These are phyloP conservation scores for Daldinia loculata DNA, from an alignment of 495 filamentous ascomycete species.

Conservation along the genomic window DNA sequence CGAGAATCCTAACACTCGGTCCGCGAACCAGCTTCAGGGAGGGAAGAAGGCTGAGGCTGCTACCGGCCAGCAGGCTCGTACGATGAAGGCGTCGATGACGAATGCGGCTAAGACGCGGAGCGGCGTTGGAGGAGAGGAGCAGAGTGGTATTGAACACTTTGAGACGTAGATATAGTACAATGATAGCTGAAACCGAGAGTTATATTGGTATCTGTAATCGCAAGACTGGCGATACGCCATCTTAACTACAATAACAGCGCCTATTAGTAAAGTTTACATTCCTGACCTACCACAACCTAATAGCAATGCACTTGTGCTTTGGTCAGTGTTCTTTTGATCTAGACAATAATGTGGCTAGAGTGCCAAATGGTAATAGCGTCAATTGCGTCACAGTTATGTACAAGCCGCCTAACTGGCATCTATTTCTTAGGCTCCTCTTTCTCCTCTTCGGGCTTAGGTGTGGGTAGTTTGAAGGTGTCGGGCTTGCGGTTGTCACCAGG, in stretches of 20 bases:
- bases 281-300: neutral
- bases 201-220: neutral
- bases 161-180: slow-evolving; percentile 1
- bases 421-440: slow-evolving; percentile 94
- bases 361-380: slow-evolving; percentile 14
- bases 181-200: neutral
- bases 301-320: neutral
- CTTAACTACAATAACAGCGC: neutral
- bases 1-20: slow-evolving; percentile 4
- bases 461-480: slow-evolving; percentile 92
- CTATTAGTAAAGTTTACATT: neutral
- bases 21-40: slow-evolving; percentile 7
- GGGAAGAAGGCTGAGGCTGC: neutral
- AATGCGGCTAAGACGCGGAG: neutral
- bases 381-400: slow-evolving; percentile 47
- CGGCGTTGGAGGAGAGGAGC: neutral
- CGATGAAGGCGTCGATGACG: neutral
- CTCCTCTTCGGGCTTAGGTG: slow-evolving; percentile 91
- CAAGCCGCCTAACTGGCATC: slow-evolving; percentile 35
- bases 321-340: neutral
- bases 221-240: neutral
- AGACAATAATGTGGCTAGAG: neutral
- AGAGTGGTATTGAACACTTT: slow-evolving; percentile 17
- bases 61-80: neutral
- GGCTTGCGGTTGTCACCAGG: slow-evolving; percentile 80